A percentile compares a stretch with the other conserved stretches of the same genome.
Conservation (phyloP, 2,329 filamentous ascomycete genomes). For the Xylariaceae sp. region DNA sequence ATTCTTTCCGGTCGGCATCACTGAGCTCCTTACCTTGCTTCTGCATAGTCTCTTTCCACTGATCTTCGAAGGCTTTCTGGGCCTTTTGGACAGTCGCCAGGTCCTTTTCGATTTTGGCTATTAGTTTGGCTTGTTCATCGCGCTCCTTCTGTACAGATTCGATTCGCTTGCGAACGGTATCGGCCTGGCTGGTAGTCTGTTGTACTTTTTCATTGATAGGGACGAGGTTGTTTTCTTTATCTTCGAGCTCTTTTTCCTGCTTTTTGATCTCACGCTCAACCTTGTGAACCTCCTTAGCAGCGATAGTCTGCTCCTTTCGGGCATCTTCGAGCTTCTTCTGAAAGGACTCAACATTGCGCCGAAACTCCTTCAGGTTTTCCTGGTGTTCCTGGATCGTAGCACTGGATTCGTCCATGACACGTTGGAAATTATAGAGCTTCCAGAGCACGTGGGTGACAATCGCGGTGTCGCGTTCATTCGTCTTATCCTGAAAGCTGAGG, state of each 20-base stretch:
- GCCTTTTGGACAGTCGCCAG: slow-evolving; percentile 83
- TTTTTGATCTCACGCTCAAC: slow-evolving; percentile 79
- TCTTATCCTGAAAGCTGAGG: slow-evolving; percentile 87
- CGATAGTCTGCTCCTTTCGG: slow-evolving; percentile 73
- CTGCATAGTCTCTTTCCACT: slow-evolving; percentile 79
- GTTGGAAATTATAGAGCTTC: slow-evolving; percentile 95
- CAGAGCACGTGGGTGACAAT: slow-evolving; percentile 91
- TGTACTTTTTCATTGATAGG: slow-evolving; percentile 90
- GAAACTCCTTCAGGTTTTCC: slow-evolving; percentile 88
- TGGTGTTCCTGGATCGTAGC: slow-evolving; percentile 88
- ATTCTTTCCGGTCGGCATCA: slow-evolving; percentile 82
- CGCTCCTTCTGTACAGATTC: slow-evolving; percentile 69
- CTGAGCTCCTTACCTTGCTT: slow-evolving; percentile 82
- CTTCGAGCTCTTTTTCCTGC: slow-evolving; percentile 83
- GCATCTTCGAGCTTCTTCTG: slow-evolving; percentile 75
- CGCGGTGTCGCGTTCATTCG: slow-evolving; percentile 82
- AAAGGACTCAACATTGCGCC: slow-evolving; percentile 79
- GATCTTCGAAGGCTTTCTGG: slow-evolving; percentile 78
- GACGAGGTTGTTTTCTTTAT: slow-evolving; percentile 77
- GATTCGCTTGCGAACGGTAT: slow-evolving; percentile 62
- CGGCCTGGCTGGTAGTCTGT: slow-evolving; percentile 66
- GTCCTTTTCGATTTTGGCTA: slow-evolving; percentile 73
- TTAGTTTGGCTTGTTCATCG: slow-evolving; percentile 61
- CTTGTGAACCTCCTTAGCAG: slow-evolving; percentile 69
- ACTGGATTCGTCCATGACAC: slow-evolving; percentile 85